phyloP scores from a whole-genome alignment of 208 protist genomes.

The Phytomonas francai region DNA sequence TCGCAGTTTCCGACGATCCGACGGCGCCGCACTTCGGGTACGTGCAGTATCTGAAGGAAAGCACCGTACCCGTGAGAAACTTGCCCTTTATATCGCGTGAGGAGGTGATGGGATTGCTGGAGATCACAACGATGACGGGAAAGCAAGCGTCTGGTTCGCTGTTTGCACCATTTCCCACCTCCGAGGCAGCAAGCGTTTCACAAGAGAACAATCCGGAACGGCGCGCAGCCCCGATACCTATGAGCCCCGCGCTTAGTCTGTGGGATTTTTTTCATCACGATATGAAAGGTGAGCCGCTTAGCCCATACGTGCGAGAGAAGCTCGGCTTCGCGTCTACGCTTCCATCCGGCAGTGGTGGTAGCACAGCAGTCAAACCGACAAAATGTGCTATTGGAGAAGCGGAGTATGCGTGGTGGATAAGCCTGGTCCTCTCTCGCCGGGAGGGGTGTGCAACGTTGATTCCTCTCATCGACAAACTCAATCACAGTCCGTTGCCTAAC shows the following conservation, averaged over 20 bases:
- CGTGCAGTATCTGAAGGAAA: conserved; percentile 60
- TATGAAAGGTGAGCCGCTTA: conserved; percentile 45
- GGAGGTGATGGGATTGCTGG: conserved; percentile 29
- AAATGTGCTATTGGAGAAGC: not conserved
- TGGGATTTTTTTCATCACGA: conserved; percentile 62
- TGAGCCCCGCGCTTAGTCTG: conserved; percentile 46
- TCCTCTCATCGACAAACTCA: conserved; percentile 79
- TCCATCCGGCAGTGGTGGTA: not conserved
- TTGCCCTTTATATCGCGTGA: conserved; percentile 49
- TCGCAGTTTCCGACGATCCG: conserved; percentile 29
- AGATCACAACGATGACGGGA: not conserved
- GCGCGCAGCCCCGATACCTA: not conserved
- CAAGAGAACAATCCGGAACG: not conserved
- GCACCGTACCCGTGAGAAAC: conserved; percentile 57
- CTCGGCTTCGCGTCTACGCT: conserved; percentile 14
- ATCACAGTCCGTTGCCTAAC: conserved; percentile 73
- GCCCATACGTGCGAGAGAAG: conserved; percentile 37
- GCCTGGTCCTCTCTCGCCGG: conserved; percentile 64
- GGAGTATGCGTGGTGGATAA: conserved; percentile 80
- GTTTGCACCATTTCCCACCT: not conserved
- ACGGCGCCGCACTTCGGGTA: conserved; percentile 53
- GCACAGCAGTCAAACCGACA: not conserved
- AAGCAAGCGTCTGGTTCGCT: not conserved
- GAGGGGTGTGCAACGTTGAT: conserved; percentile 48
- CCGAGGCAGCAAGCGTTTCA: not conserved